These are phyloP conservation scores for Candida hungchunana DNA, from an alignment of 805 yeast genomes.

Conservation along the genomic window DNA sequence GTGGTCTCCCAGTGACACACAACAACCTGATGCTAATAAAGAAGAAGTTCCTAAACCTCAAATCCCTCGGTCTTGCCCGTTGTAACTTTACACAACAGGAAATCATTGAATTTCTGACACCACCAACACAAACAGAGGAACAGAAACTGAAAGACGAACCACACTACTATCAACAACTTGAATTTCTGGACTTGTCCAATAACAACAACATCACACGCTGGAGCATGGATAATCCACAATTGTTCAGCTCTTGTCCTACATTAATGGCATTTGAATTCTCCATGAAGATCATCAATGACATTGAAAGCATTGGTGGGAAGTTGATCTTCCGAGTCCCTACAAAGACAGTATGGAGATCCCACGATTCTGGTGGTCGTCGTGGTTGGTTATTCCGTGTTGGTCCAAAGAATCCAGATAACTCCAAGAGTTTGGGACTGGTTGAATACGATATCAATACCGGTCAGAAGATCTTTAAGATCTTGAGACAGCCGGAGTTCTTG, in stretches of 20 bases:
- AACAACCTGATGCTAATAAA: constrained; percentile 36
- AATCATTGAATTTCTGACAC: constrained; percentile 30
- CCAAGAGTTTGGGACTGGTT: constrained; percentile 34
- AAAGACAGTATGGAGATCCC: constrained; percentile 27
- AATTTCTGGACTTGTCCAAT: constrained; percentile 63
- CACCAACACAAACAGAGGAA: constrained; percentile 21
- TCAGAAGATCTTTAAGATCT: constrained; percentile 43
- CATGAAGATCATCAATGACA: constrained; percentile 47
- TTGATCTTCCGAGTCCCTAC: constrained; percentile 21
- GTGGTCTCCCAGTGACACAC: constrained; percentile 54
- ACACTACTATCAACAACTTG: constrained; percentile 33
- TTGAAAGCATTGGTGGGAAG: constrained; percentile 32
- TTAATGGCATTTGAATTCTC: constrained; percentile 65
- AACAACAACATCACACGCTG: constrained; percentile 56
- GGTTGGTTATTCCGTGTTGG: constrained; percentile 67
- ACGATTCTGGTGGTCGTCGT: constrained; percentile 58
- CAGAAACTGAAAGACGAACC: constrained; percentile 7
- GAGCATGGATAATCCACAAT: constrained; percentile 46
- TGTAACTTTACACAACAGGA: constrained; percentile 31
- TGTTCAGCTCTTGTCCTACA: constrained; percentile 42
- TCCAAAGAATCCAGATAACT: constrained; percentile 31
- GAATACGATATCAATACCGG: constrained; percentile 65
- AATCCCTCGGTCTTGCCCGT: constrained; percentile 33
- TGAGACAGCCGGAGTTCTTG: constrained; percentile 36
- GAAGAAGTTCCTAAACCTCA: constrained; percentile 35